Evolutionary conservation across 78 protist genomes (phyloP).

Genomic region (Dictyostelium firmibasis): DNA sequence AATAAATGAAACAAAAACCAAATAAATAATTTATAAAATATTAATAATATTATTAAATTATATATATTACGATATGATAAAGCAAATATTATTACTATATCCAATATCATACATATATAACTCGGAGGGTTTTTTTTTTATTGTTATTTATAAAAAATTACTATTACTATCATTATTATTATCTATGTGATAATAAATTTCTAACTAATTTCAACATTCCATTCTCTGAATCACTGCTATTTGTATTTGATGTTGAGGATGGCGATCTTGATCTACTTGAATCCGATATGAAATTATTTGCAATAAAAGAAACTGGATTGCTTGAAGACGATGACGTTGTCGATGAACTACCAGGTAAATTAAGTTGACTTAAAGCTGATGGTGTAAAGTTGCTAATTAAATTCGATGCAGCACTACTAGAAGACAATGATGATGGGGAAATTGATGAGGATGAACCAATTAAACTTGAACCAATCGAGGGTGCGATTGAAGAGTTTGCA

Average conservation of each 20-base stretch:
- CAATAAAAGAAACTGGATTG: neutral
- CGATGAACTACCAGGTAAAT: constrained; percentile 16
- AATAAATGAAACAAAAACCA: neutral
- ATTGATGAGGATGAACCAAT: neutral
- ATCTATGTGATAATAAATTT: neutral
- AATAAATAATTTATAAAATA: neutral
- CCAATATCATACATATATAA: neutral
- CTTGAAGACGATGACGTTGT: neutral
- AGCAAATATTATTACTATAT: neutral
- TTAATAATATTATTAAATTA: neutral
- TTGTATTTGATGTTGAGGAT: neutral
- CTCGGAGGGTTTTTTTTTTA: neutral
- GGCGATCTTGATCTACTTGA: neutral
- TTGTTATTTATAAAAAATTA: neutral
- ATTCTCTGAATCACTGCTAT: neutral
- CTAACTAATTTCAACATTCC: neutral
- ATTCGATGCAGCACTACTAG: neutral
- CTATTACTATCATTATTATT: neutral
- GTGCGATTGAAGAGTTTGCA: neutral
- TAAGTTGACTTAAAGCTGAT: constrained; percentile 6
- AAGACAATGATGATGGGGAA: neutral
- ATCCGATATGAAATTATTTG: neutral
- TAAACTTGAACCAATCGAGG: neutral
- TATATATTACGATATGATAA: neutral
- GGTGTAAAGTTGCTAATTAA: constrained; percentile 22